phyloP scores from a whole-genome alignment of 192 early-diverging fungal genomes.

The Umbelopsis vinacea region DNA sequence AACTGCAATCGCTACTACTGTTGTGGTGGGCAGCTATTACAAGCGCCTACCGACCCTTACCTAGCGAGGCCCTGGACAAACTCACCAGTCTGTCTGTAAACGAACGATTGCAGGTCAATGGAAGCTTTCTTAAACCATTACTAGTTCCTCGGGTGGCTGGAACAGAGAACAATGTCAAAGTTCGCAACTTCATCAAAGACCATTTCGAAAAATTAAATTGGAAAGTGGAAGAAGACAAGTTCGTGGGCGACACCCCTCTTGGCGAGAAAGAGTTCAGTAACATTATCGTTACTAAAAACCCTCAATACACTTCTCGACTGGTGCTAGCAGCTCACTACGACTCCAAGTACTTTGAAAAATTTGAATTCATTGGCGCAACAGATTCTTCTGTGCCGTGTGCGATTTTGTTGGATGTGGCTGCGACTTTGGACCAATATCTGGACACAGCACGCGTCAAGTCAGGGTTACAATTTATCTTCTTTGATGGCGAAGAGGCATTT shows the following conservation, averaged over 20 bases:
- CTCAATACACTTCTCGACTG: constrained; percentile 66
- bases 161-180: constrained; percentile 67
- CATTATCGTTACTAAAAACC: constrained; percentile 89
- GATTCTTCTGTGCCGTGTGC: constrained; percentile 94
- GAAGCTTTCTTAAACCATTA: constrained; percentile 69
- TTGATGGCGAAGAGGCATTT: constrained; percentile 97
- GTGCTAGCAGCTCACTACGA: constrained; percentile 95
- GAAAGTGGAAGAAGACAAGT: constrained; percentile 80
- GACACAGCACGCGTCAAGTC: constrained; percentile 51
- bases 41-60: constrained; percentile 9
- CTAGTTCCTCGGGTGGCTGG: constrained; percentile 83
- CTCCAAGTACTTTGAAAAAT: constrained; percentile 74
- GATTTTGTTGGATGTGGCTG: constrained; percentile 84
- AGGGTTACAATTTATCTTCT: constrained; percentile 92
- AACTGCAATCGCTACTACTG: background rate
- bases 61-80: constrained; percentile 12
- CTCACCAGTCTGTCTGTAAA: constrained; percentile 24
- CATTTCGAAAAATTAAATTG: constrained; percentile 73
- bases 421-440: constrained; percentile 64
- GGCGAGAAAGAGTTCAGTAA: constrained; percentile 82
- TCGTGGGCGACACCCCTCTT: constrained; percentile 75
- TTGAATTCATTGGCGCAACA: constrained; percentile 84
- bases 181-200: constrained; percentile 72
- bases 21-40: background rate
- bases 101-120: constrained; percentile 41